phyloP scores from a whole-genome alignment of 2,329 filamentous ascomycete genomes.

The Emydomyces testavorans region DNA sequence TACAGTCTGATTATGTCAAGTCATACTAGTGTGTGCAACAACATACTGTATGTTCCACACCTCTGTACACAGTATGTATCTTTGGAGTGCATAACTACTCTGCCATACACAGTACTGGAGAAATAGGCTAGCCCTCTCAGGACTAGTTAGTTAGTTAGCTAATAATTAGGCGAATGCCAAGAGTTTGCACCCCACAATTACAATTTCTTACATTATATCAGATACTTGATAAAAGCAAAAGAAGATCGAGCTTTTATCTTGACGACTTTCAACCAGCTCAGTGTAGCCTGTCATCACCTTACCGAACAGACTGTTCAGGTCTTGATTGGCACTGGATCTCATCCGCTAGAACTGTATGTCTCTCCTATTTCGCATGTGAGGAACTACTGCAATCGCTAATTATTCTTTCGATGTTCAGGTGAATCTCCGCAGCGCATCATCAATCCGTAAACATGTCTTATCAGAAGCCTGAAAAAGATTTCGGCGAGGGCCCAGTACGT shows the following conservation, averaged over 20 bases:
- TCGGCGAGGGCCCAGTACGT: slow-evolving; percentile 74
- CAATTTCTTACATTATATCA: not conserved
- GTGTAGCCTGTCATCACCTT: slow-evolving; percentile 59
- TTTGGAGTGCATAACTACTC: not conserved
- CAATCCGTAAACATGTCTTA: slow-evolving; percentile 62
- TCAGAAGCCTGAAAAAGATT: slow-evolving; percentile 91
- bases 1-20: no score
- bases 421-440: not conserved
- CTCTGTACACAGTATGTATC: no score
- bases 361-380: not conserved
- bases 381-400: not conserved
- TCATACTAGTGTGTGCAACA: no score
- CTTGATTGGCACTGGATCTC: slow-evolving; percentile 51
- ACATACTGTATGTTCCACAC: no score
- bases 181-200: slow-evolving; percentile 4
- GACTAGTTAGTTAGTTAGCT: no score
- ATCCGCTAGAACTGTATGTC: not conserved
- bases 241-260: not conserved
- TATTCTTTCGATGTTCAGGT: no score
- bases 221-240: not conserved
- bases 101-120: not conserved
- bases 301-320: slow-evolving; percentile 68
- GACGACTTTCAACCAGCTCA: not conserved
- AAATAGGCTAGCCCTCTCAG: not conserved
- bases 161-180: not conserved